Evolutionary conservation across 2,329 filamentous ascomycete genomes (phyloP), one percentile per base, ranked within the genome.

Genomic region (Penicillium sp.): DNA sequence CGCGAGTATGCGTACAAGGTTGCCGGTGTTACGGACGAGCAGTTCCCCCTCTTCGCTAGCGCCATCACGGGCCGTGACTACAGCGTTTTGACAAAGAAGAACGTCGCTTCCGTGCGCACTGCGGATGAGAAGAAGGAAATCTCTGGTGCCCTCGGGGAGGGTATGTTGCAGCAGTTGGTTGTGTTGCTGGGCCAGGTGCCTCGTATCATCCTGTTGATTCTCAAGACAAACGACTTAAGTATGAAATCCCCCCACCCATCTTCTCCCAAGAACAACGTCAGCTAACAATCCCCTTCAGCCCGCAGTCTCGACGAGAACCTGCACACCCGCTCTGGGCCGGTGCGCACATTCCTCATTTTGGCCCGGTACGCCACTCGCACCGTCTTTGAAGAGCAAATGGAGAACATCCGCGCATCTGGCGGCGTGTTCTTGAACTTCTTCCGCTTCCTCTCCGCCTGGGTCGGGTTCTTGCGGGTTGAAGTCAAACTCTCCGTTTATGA

Each of bases 201-300:
- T 0, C 82, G 92, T 40, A 91, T 99, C 61, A 96, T 99, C 51
- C 81, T 99, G 11, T 80, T 99, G 24, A 97, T 99, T 62, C 82
- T 99, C 58, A 99, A 99, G 78, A 99, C 94, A 2, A 99, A 99
- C 71, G 94, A 99, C 75, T 79, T 99, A 34, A 99, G 80, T 83
- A 75, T 69, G 80, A 75, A 33, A 9, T 40, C 13, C 14, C 26
- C 34, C 33, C 7, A 7, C 7, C 28, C 4, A 2, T 16, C 39
- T 9, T 28, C 24, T 37, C 36, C 45, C 21, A 24, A 2, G n/a
- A n/a, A 14, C 9, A 31, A 52, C n/a, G 10, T 28, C 23, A n/a
- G 31, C 51, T 57, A 56, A 64, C 48, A 51, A 29, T 28, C 40
- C 18, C 40, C 18, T 18, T 29, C 55, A 84, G 81, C 94, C 14